A percentile compares a stretch with the other conserved stretches of the same genome.
These are phyloP conservation scores for Kodamaea restingae DNA, from an alignment of 805 yeast genomes.

Conservation along the genomic window DNA sequence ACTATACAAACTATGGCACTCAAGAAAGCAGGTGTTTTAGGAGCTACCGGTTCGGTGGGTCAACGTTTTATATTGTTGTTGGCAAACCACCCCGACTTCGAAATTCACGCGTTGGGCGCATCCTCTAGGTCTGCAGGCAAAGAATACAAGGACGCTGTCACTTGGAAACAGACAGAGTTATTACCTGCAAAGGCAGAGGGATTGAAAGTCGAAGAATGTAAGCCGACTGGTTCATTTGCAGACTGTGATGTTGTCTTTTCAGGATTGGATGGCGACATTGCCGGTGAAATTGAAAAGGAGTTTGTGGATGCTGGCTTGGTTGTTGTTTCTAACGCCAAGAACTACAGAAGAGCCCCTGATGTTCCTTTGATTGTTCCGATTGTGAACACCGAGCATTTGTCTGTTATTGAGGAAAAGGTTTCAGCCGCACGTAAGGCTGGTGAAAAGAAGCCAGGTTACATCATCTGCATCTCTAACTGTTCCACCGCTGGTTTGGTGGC, in stretches of 20 bases:
- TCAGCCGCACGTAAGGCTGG: constrained; percentile 52
- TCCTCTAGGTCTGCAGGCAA: constrained; percentile 93
- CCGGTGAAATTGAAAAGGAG: constrained; percentile 87
- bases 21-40: constrained; percentile 78
- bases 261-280: constrained; percentile 88
- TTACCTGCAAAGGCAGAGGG: constrained; percentile 66
- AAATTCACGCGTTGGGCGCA: constrained; percentile 83
- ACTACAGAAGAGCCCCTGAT: constrained; percentile 80
- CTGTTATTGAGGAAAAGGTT: constrained; percentile 59
- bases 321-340: constrained; percentile 92
- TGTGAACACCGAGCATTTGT: constrained; percentile 87
- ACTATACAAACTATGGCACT: constrained; percentile 5
- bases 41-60: constrained; percentile 98
- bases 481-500: constrained; percentile 98
- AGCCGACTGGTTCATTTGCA: constrained; percentile 61
- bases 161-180: constrained; percentile 89
- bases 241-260: constrained; percentile 94
- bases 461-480: constrained; percentile 95
- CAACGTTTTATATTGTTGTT: constrained; percentile 88
- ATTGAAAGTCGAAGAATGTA: constrained; percentile 74
- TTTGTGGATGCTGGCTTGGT: constrained; percentile 78
- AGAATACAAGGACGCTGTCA: constrained; percentile 75
- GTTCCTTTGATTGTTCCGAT: constrained; percentile 96
- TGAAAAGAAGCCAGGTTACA: constrained; percentile 67
- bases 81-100: constrained; percentile 85